Evolutionary conservation across 495 filamentous ascomycete species (phyloP).

Genomic region (Cetradonia linearis): DNA sequence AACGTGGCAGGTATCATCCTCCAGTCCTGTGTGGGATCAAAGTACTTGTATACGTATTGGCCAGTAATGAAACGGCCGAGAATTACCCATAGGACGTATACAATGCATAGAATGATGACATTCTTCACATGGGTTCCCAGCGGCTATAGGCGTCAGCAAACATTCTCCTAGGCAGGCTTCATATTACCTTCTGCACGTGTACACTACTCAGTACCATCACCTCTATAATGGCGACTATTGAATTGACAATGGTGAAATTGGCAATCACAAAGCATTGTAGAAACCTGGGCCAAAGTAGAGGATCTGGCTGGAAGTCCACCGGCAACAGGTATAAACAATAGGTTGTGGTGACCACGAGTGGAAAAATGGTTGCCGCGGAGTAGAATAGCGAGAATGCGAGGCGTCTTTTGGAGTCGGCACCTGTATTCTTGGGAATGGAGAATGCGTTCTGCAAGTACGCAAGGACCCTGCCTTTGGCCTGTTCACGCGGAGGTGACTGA

Average conservation of each 20-base stretch:
- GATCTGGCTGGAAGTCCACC: slow-evolving; percentile 16
- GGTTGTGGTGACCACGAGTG: slow-evolving; percentile 36
- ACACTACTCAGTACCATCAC: slow-evolving; percentile 41
- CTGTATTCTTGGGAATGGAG: slow-evolving; percentile 30
- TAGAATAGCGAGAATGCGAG: slow-evolving; percentile 43
- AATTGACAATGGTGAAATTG: slow-evolving; percentile 35
- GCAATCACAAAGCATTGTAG: slow-evolving; percentile 36
- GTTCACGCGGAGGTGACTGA: slow-evolving; percentile 20
- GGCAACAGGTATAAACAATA: slow-evolving; percentile 37
- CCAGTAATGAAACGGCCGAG: slow-evolving; percentile 39
- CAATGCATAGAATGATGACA: slow-evolving; percentile 30
- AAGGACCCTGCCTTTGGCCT: slow-evolving; percentile 11
- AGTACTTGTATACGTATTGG: slow-evolving; percentile 39
- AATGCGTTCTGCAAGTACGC: slow-evolving; percentile 29
- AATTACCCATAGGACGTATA: slow-evolving; percentile 40
- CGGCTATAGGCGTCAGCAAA: slow-evolving; percentile 26
- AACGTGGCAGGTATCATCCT: slow-evolving; percentile 22
- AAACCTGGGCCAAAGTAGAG: slow-evolving; percentile 30
- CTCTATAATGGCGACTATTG: slow-evolving; percentile 37
- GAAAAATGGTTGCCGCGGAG: slow-evolving; percentile 34
- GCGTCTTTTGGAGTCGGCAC: slow-evolving; percentile 27
- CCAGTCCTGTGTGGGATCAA: slow-evolving; percentile 33
- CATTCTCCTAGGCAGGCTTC: background rate
- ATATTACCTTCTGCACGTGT: slow-evolving; percentile 37
- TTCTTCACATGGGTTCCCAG: slow-evolving; percentile 29